Base-by-base conservation (phyloP, 306 rosid species). In the Glycine soja region DNA sequence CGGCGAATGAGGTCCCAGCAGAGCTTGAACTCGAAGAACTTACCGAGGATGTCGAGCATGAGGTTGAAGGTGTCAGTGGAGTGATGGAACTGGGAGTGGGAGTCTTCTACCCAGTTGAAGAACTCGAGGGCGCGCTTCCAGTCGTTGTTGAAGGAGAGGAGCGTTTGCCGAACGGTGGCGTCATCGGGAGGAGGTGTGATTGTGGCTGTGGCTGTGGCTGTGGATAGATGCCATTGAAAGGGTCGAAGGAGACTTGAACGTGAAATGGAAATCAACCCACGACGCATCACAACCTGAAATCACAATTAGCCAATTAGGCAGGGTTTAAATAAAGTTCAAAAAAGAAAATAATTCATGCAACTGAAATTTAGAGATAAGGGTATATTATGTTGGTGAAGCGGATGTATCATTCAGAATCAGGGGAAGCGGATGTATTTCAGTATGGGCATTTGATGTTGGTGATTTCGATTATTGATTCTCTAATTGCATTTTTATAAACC, bases 41-140 rank as follows among this genome's bases (percentile, higher is more conserved):
- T 95, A 16, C 93, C 95, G 10, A 93, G 89, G 51, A 95, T 91
- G 86, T 95, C 97, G 4, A 95, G 80, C 83, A 91, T 81, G 2
- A 83, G 79, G 66, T 93, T 95, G 82, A 51, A 90, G 38, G 95
- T 95, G 65, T 87, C 89, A 10, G 97, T 89, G 87, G 90, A 77
- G 89, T 90, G 99, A 6, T 18, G 77, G 62, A 89, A 89, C 4
- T 88, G 64, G 10, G 82, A 34, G 38, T 36, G 40, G 5, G 40
- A 74, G 42, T 88, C 86, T 12, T 89, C 87, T 13, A 84, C 88
- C 95, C 95, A 95, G 70, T 74, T 86, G 93, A 95, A 95, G 86
- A 95, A 95, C 4, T 93, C 97, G n/a, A 87, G 46, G 6, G 99
- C 97, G 7, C 86, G 88, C 57, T 82, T 88, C 97, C 97, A 95